Evolutionary conservation across 805 yeast species (phyloP).

Genomic region (Pichia californica): DNA sequence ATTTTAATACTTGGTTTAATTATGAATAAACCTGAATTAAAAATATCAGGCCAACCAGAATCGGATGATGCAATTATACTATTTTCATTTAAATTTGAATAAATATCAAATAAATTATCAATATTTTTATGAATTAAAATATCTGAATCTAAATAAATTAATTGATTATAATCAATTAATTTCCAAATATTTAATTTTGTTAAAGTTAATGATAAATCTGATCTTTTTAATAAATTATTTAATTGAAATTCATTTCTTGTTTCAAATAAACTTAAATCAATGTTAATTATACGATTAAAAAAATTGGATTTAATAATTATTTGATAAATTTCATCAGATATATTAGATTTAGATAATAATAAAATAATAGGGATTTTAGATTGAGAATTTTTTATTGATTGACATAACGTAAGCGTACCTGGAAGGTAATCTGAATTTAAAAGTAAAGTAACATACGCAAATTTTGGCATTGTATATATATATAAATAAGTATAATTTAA

Average conservation of each 20-base stretch:
- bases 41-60: slow-evolving; percentile 88
- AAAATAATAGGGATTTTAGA: slow-evolving; percentile 20
- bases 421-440: slow-evolving; percentile 32
- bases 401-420: slow-evolving; percentile 30
- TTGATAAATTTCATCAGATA: slow-evolving; percentile 11
- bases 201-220: slow-evolving; percentile 32
- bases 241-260: slow-evolving; percentile 19
- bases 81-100: slow-evolving; percentile 12
- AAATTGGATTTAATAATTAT: slow-evolving; percentile 11
- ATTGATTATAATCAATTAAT: slow-evolving; percentile 33
- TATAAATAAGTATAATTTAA: not conserved
- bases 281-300: slow-evolving; percentile 17
- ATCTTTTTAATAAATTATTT: slow-evolving; percentile 20
- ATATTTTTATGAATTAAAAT: slow-evolving; percentile 34
- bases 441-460: slow-evolving; percentile 30
- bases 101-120: slow-evolving; percentile 24
- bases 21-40: slow-evolving; percentile 73
- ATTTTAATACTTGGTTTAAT: slow-evolving; percentile 44
- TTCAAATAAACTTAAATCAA: slow-evolving; percentile 19
- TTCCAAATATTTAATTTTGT: slow-evolving; percentile 56
- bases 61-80: slow-evolving; percentile 61
- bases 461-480: slow-evolving; percentile 8
- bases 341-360: slow-evolving; percentile 15
- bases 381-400: slow-evolving; percentile 19
- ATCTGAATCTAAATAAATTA: slow-evolving; percentile 63